phyloP scores from a whole-genome alignment of 2,329 filamentous ascomycete genomes.

The Colletotrichum musicola region DNA sequence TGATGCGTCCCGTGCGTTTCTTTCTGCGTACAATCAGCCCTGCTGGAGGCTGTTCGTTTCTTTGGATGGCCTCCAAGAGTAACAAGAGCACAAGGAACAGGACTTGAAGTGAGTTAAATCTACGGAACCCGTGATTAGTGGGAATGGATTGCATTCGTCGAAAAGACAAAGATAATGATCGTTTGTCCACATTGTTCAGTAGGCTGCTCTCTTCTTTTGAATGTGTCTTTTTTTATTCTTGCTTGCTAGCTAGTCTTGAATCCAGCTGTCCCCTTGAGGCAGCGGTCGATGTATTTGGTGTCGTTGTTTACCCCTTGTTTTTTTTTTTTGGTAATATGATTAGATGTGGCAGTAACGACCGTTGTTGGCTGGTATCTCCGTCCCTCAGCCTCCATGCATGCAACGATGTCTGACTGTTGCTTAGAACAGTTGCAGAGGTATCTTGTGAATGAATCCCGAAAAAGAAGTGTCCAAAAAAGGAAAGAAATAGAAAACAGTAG shows the following conservation, averaged over 20 bases:
- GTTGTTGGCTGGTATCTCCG: constrained; percentile 15
- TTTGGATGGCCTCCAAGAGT: too few relatives aligned
- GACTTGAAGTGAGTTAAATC: too few relatives aligned
- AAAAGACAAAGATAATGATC: too few relatives aligned
- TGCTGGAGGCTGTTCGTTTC: too few relatives aligned
- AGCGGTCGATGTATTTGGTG: neutral
- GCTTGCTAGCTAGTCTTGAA: constrained; percentile 27
- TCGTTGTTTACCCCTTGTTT: neutral
- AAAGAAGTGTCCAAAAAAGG: neutral
- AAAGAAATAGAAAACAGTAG: neutral
- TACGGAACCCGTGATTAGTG: too few relatives aligned
- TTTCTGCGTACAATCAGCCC: too few relatives aligned
- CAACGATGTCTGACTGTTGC: neutral
- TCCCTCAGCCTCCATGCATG: constrained; percentile 18
- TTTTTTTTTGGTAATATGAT: constrained; percentile 10
- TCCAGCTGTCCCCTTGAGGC: neutral
- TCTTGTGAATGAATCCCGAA: constrained; percentile 18
- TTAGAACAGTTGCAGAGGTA: constrained; percentile 18
- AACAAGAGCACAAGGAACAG: too few relatives aligned
- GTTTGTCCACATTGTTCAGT: too few relatives aligned
- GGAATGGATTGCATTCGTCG: too few relatives aligned
- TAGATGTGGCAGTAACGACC: constrained; percentile 27
- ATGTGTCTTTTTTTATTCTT: constrained; percentile 15
- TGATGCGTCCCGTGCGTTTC: too few relatives aligned
- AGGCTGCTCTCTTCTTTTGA: too few relatives aligned